phyloP scores from a whole-genome alignment of 768 basidiomycete species.

The Termitomyces sp. region DNA sequence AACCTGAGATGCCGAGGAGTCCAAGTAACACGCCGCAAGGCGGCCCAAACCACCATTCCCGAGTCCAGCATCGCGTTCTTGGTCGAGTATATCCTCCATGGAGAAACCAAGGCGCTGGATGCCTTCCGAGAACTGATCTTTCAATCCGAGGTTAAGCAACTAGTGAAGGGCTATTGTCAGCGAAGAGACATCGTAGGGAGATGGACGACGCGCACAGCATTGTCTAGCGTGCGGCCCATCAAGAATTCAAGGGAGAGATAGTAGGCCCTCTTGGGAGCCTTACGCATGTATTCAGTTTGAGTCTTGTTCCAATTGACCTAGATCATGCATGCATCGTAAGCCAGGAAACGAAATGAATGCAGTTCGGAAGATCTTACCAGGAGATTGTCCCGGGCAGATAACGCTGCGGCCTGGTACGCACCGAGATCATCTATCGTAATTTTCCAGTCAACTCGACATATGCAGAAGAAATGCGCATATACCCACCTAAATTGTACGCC shows the following conservation, averaged over 20 bases:
- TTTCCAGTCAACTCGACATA: conserved; percentile 4
- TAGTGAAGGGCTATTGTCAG: conserved; percentile 28
- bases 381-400: conserved; percentile 86
- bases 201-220: conserved; percentile 49
- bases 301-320: conserved; percentile 87
- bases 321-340: conserved; percentile 5
- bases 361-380: conserved; percentile 46
- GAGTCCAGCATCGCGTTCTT: conserved; percentile 91
- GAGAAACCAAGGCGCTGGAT: conserved; percentile 82
- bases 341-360: not conserved
- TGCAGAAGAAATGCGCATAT: not conserved
- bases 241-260: conserved; percentile 95
- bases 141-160: conserved; percentile 86
- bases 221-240: conserved; percentile 79
- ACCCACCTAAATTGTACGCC: conserved; percentile 77
- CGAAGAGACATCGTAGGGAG: conserved; percentile 41
- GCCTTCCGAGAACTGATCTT: conserved; percentile 68
- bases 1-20: conserved; percentile 85
- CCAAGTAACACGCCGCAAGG: conserved; percentile 95
- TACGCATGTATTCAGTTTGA: conserved; percentile 73
- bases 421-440: conserved; percentile 62
- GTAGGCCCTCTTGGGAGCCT: conserved; percentile 86
- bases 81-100: conserved; percentile 82
- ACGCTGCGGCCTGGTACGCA: conserved; percentile 89
- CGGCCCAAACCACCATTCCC: conserved; percentile 97